Evolutionary conservation across 495 filamentous ascomycete species (phyloP).

Genomic region (Xylaria curta): DNA sequence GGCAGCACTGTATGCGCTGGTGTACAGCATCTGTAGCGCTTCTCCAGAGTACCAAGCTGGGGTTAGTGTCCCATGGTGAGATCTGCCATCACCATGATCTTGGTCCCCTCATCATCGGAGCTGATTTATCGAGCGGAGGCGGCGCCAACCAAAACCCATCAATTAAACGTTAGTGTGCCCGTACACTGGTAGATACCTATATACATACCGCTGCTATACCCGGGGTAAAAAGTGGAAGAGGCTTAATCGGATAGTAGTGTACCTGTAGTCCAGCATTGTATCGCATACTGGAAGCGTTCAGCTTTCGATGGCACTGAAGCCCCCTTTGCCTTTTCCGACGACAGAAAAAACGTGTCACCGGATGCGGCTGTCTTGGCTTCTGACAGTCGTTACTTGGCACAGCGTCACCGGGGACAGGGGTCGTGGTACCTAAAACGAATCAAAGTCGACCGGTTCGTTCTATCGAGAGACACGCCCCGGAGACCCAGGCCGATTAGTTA

Average conservation of each 20-base stretch:
- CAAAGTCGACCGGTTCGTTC: background rate
- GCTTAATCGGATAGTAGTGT: background rate
- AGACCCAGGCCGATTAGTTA: background rate
- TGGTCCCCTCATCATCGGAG: background rate
- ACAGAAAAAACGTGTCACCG: conserved; percentile 23
- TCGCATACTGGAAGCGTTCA: background rate
- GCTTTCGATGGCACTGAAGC: conserved; percentile 2
- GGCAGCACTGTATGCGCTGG: background rate
- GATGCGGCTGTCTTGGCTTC: conserved; percentile 28
- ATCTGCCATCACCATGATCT: conserved; percentile 6
- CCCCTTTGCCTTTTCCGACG: conserved; percentile 15
- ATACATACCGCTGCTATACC: background rate
- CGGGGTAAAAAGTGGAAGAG: conserved; percentile 10
- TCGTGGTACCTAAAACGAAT: background rate
- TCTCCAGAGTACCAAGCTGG: conserved; percentile 1
- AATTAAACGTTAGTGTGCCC: too few species aligned
- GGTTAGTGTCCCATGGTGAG: background rate
- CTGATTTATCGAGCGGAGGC: conserved; percentile 2
- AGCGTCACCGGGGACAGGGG: conserved; percentile 1
- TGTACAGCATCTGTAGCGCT: background rate
- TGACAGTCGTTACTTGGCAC: conserved; percentile 17
- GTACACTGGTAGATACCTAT: too few species aligned
- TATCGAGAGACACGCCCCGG: background rate
- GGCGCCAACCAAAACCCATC: background rate
- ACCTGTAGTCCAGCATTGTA: background rate